Evolutionary conservation across 2,329 filamentous ascomycete species (phyloP).

Genomic region (Rosellinia necatrix): DNA sequence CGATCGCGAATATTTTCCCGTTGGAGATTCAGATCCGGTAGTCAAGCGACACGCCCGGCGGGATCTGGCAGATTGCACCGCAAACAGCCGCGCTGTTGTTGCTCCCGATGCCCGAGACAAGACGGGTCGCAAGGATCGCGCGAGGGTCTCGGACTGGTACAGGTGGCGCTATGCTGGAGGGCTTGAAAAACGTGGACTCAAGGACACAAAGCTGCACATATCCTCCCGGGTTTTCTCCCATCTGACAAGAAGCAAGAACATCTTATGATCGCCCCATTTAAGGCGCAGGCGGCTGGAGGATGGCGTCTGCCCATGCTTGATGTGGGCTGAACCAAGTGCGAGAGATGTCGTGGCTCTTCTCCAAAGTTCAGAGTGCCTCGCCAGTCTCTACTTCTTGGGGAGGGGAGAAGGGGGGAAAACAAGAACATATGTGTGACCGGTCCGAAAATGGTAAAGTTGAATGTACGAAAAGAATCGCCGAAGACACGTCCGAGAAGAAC

Average conservation of each 20-base stretch:
- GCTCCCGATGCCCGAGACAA: slow-evolving; percentile 26
- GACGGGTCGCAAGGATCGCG: slow-evolving; percentile 9
- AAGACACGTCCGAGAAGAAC: slow-evolving; percentile 1
- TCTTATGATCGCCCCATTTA: slow-evolving; percentile 25
- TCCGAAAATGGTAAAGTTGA: slow-evolving; percentile 12
- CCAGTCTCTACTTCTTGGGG: slow-evolving; percentile 19
- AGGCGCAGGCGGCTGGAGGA: not conserved
- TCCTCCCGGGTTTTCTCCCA: not conserved
- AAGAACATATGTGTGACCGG: slow-evolving; percentile 15
- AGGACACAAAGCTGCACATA: slow-evolving; percentile 20
- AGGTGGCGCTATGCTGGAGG: slow-evolving; percentile 17
- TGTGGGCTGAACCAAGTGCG: too few relatives aligned
- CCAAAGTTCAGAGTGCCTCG: too few relatives aligned
- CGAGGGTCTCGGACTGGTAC: slow-evolving; percentile 22
- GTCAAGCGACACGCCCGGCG: slow-evolving; percentile 32
- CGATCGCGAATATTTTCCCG: slow-evolving; percentile 37
- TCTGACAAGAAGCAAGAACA: slow-evolving; percentile 7
- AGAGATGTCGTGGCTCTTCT: too few relatives aligned
- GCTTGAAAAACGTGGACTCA: slow-evolving; percentile 26
- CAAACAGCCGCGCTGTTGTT: slow-evolving; percentile 17
- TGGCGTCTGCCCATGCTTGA: slow-evolving; percentile 11
- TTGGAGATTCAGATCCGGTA: slow-evolving; percentile 35
- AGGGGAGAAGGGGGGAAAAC: slow-evolving; percentile 11
- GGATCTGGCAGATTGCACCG: slow-evolving; percentile 28
- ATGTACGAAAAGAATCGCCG: slow-evolving; percentile 18